Evolutionary conservation across 1,284 basidiomycete species (phyloP), one percentile per base, ranked within the genome.

Genomic region (Bondarzewia mesenterica): DNA sequence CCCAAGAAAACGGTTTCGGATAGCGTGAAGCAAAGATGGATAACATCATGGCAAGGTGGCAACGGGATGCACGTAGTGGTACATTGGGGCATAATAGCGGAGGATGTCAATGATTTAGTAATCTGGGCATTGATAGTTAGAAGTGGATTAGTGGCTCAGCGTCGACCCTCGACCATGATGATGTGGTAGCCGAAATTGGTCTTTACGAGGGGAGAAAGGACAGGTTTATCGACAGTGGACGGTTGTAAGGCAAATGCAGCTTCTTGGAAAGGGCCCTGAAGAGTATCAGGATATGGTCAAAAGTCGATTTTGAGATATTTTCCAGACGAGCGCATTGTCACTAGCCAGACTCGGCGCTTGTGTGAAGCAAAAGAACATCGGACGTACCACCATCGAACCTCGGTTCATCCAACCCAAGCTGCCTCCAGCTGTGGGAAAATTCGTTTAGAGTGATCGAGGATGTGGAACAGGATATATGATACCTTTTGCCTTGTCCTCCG

Each of bases 401-500:
- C 89, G 74, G 21, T 69, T 69, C 85, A 88, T 89, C 87, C 87
- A 91, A 12, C 88, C 88, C 36, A 91, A 71, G 60, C 82, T 87
- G 27, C 88, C 88, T 25, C 88, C 88, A 60, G 81, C 88, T 89
- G 55, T 23, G n/a, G 32, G 37, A 52, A 27, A 36, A 39, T 16
- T 16, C 16, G n/a, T n/a, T n/a, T 47, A 32, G 27, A 48, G 22
- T 38, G 18, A 25, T 2, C 7, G 20, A 47, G 18, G 44, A 26
- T 27, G 25, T 42, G 26, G 47, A 52, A 44, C 20, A 32, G 27
- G 50, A 18, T 12, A 12, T 8, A 20, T 20, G 18, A 51, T 27
- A 83, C 87, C 77, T 74, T 90, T 89, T 4, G 89, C 89, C 63
- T 92, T 92, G 67, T 92, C 89, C 63, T 91, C 89, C 1, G 86